Percentiles rank a stretch among this genome's conserved stretches.
These are phyloP conservation scores for Cornus suecica DNA, from an alignment of 148 eudicot genomes.

Conservation along the genomic window DNA sequence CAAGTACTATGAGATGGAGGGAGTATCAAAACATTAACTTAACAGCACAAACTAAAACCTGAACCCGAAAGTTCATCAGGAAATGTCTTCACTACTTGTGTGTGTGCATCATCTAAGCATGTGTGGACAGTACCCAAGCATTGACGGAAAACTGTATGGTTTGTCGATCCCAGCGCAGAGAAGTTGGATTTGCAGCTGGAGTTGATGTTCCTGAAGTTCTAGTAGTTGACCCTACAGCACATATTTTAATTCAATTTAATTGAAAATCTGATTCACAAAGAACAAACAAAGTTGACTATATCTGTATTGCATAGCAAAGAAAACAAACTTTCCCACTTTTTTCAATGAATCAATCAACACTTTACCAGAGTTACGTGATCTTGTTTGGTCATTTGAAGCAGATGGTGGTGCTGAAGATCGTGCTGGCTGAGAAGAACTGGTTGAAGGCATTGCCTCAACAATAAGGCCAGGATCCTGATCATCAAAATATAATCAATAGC, in stretches of 20 bases:
- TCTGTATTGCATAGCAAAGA: background rate
- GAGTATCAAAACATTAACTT: no score
- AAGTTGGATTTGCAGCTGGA: slow-evolving; percentile 51
- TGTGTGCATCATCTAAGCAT: background rate
- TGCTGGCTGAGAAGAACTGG: slow-evolving; percentile 63
- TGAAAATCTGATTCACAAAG: no score
- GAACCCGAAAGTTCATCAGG: background rate
- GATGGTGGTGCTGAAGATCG: slow-evolving; percentile 51
- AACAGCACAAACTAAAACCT: background rate
- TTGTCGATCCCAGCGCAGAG: slow-evolving; percentile 79
- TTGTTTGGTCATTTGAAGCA: slow-evolving; percentile 45
- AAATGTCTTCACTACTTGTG: background rate
- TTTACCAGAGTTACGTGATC: slow-evolving; percentile 61
- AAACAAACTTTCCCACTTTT: no score
- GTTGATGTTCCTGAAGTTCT: slow-evolving; percentile 66
- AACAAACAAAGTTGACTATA: background rate
- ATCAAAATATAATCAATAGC: background rate
- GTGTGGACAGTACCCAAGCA: slow-evolving; percentile 70
- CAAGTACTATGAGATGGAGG: no score
- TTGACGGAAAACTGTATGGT: slow-evolving; percentile 87
- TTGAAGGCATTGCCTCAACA: slow-evolving; percentile 73
- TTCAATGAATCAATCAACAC: background rate
- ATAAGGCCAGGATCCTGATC: slow-evolving; percentile 80
- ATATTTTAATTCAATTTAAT: slow-evolving; percentile 1
- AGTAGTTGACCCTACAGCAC: slow-evolving; percentile 48